Evolutionary conservation across 257 asterid species (phyloP), one percentile per base, ranked within the genome.

Genomic region (Capsicum chinense): DNA sequence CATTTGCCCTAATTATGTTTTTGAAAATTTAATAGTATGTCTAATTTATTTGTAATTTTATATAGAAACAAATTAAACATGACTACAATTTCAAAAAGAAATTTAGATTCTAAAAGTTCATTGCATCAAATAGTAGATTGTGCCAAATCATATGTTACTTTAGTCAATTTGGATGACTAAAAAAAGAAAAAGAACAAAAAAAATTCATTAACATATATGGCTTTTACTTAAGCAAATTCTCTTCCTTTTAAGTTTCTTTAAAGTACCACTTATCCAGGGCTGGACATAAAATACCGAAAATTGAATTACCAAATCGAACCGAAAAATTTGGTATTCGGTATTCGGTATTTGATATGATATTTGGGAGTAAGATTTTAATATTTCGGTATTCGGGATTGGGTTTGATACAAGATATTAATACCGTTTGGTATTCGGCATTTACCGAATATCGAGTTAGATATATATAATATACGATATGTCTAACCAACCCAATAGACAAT

Each of bases 1-100:
- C 81, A 76, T 52, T 76, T 52, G 81, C 81, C 48, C 64, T 76
- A 76, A 52, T 76, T 48, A 76, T 76, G 81, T 76, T 76, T 39
- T 39, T 21, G 11, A 26, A 54, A 52, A 13, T 71, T 5, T 10
- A 1, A 12, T 17, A 42, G 17, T 73, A 11, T 76, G 7, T 50
- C 19, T 74, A 21, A 39, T 39, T 39, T 74, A 10, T 71, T 7
- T 52, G 21, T 76, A 52, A 2, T 52, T 76, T 13, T 15, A 68
- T 68, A 52, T 76, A 3, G 26, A 76, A 14, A 76, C 48, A 26
- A 76, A 26, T 26, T 26, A 26, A 26, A 52, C 7, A 54, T 17
- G 48, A 57, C 63, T 26, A 76, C 14, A 26, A 15, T 76, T 76
- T 76, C 11, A 52, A 76, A 68, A 37, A 66, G n/a, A 5, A 66